These are phyloP conservation scores for Carex parvula DNA, from an alignment of 176 grass and related monocot species.

Conservation along the genomic window DNA sequence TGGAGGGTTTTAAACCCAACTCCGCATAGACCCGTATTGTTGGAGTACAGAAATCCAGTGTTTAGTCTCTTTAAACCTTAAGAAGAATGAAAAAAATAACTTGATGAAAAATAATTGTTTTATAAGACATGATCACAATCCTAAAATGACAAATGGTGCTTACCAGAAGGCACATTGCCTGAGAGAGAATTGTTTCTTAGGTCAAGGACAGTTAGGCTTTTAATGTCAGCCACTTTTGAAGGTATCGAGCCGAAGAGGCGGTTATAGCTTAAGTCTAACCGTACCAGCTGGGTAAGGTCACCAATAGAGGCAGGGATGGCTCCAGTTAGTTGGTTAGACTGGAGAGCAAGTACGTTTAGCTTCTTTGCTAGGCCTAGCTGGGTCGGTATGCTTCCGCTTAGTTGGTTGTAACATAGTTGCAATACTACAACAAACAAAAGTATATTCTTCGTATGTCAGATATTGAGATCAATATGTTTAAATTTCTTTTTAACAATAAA, in stretches of 20 bases:
- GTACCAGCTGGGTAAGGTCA: conserved; percentile 45
- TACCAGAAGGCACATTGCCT: conserved; percentile 75
- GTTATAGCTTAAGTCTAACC: conserved; percentile 83
- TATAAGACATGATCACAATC: background rate
- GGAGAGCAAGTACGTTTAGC: conserved; percentile 61
- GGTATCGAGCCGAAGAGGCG: conserved; percentile 72
- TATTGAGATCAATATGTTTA: conserved; percentile 19
- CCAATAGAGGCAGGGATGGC: conserved; percentile 65
- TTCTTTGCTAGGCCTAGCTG: conserved; percentile 61
- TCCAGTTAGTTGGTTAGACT: conserved; percentile 68
- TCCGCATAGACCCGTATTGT: conserved; percentile 69
- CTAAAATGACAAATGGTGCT: background rate
- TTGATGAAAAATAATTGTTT: background rate
- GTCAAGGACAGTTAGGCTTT: conserved; percentile 44
- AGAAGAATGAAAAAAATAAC: conserved; percentile 9
- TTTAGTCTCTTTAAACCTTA: conserved; percentile 56
- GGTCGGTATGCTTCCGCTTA: conserved; percentile 67
- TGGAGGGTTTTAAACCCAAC: conserved; percentile 48
- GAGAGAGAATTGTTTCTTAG: conserved; percentile 70
- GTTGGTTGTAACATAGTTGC: conserved; percentile 72
- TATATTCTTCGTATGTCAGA: background rate
- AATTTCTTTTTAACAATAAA: background rate
- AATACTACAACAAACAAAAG: conserved; percentile 45
- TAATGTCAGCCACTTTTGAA: conserved; percentile 49
- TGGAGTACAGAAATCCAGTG: conserved; percentile 53